These are phyloP conservation scores for Oryza rufipogon DNA, from an alignment of 176 grass and related monocot species.

Conservation along the genomic window DNA sequence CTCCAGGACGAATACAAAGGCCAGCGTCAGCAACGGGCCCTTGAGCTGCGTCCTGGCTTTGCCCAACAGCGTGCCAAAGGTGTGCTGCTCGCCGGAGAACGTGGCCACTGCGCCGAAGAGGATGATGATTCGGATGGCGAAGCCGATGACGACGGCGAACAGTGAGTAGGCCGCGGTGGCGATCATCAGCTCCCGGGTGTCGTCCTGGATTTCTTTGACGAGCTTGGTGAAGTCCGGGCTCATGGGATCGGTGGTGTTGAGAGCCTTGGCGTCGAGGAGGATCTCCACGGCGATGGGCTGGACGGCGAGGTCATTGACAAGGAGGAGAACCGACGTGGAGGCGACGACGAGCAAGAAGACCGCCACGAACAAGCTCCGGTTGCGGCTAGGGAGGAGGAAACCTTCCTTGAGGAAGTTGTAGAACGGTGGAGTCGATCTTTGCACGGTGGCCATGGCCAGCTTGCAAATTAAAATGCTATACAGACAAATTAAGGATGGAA, in stretches of 20 bases:
- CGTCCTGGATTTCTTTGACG: neutral
- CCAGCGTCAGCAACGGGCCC: conserved; percentile 27
- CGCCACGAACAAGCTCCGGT: conserved; percentile 9
- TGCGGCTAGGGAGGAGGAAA: conserved; percentile 30
- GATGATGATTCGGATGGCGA: neutral
- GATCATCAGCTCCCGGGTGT: neutral
- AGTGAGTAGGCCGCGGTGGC: neutral
- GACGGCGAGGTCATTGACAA: neutral
- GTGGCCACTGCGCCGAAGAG: conserved; percentile 23
- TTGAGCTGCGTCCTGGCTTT: conserved; percentile 15
- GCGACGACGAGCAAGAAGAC: neutral
- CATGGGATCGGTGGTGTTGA: conserved; percentile 9
- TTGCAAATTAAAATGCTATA: too few relatives aligned
- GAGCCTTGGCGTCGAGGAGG: neutral
- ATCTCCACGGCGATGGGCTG: neutral
- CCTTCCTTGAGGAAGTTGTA: conserved; percentile 42
- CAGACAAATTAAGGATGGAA: neutral
- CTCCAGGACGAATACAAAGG: conserved; percentile 19
- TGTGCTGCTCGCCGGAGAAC: conserved; percentile 5
- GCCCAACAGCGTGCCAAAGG: neutral
- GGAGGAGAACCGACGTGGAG: neutral
- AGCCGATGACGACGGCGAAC: neutral
- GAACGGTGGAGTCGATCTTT: neutral
- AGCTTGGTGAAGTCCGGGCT: neutral
- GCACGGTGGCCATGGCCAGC: conserved; percentile 2